These are phyloP conservation scores for Aquanectria penicillioides DNA, from an alignment of 2,329 filamentous ascomycete species.

Conservation along the genomic window DNA sequence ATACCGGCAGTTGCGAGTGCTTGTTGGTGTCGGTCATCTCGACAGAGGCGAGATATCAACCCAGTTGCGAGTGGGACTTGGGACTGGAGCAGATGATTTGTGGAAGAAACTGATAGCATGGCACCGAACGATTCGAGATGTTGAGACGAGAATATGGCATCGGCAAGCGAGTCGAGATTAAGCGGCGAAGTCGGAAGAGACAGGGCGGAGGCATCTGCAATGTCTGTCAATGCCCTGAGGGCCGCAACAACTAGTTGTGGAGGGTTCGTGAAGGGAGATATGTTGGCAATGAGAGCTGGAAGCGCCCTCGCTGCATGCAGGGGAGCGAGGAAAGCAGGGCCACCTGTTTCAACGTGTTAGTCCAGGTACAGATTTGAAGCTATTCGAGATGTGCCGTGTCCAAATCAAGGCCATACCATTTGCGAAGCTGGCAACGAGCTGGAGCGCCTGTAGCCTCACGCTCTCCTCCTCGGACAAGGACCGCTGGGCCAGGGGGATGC, in stretches of 20 bases:
- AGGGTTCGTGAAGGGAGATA: slow-evolving; percentile 73
- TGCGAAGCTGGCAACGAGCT: slow-evolving; percentile 86
- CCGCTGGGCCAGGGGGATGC: slow-evolving; percentile 45
- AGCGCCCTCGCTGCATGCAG: slow-evolving; percentile 75
- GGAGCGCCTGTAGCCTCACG: slow-evolving; percentile 79
- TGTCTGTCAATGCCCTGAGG: slow-evolving; percentile 77
- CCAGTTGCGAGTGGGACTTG: slow-evolving; percentile 70
- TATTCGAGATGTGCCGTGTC: not conserved
- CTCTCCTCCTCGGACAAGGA: slow-evolving; percentile 70
- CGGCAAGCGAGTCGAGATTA: slow-evolving; percentile 64
- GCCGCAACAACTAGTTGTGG: slow-evolving; percentile 76
- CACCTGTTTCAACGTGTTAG: slow-evolving; percentile 64
- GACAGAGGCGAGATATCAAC: slow-evolving; percentile 69
- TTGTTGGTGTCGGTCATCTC: slow-evolving; percentile 75
- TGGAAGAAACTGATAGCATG: slow-evolving; percentile 71
- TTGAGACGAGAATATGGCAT: slow-evolving; percentile 70
- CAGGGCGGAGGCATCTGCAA: slow-evolving; percentile 72
- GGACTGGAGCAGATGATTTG: slow-evolving; percentile 63
- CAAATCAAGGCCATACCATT: slow-evolving; percentile 67
- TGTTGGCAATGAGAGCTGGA: slow-evolving; percentile 74
- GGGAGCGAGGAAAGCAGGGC: slow-evolving; percentile 80
- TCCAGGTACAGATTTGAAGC: not conserved
- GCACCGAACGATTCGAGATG: slow-evolving; percentile 70
- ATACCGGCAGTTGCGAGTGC: slow-evolving; percentile 77
- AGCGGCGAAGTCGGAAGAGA: slow-evolving; percentile 61